phyloP scores from a whole-genome alignment of 2,329 filamentous ascomycete genomes.

The Endothia cerciana region DNA sequence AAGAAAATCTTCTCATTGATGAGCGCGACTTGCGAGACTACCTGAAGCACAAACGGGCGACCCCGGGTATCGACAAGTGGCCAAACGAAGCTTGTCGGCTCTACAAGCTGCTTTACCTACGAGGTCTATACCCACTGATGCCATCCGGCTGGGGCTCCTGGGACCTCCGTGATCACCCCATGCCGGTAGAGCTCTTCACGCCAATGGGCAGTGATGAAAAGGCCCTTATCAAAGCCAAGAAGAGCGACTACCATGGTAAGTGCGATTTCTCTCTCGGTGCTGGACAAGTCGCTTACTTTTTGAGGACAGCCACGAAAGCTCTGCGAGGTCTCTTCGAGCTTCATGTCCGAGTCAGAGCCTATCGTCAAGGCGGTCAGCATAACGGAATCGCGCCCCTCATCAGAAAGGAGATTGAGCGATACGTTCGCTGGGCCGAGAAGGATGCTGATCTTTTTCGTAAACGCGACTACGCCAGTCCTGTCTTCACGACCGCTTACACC shows the following conservation, averaged over 20 bases:
- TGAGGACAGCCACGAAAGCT: conserved; percentile 38
- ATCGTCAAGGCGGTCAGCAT: conserved; percentile 37
- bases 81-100: conserved; percentile 38
- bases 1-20: conserved; percentile 11
- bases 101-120: conserved; percentile 41
- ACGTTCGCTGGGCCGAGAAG: conserved; percentile 39
- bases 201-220: conserved; percentile 31
- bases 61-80: conserved; percentile 35
- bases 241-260: conserved; percentile 37
- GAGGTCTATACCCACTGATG: conserved; percentile 42
- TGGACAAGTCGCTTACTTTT: conserved; percentile 2
- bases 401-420: conserved; percentile 37
- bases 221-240: conserved; percentile 35
- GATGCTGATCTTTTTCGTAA: conserved; percentile 37
- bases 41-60: conserved; percentile 14
- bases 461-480: conserved; percentile 25
- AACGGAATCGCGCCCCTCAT: conserved; percentile 36
- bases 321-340: conserved; percentile 41
- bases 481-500: conserved; percentile 21
- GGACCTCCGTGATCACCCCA: conserved; percentile 40
- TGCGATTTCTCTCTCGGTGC: neutral
- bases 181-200: conserved; percentile 40
- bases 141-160: conserved; percentile 37
- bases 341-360: conserved; percentile 38
- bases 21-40: conserved; percentile 11